These are phyloP conservation scores for Silybum marianum DNA, from an alignment of 129 eudicot genomes.

Conservation along the genomic window DNA sequence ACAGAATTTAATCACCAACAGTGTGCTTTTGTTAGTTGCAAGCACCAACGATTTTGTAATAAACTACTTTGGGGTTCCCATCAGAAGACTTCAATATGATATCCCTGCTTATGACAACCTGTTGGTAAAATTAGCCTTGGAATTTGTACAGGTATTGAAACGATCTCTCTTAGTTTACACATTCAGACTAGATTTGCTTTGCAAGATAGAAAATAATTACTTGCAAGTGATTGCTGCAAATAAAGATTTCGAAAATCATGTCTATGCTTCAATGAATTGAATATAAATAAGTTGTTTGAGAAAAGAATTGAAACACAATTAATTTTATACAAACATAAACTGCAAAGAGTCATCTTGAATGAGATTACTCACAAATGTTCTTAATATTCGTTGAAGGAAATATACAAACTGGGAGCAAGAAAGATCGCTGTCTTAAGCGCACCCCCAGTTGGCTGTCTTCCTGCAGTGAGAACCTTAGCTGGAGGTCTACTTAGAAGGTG, in stretches of 20 bases:
- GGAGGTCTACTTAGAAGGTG: constrained; percentile 51
- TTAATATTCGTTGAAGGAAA: constrained; percentile 32
- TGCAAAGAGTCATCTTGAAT: neutral
- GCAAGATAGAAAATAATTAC: neutral
- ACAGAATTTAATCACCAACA: constrained; percentile 25
- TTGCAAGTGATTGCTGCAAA: no score
- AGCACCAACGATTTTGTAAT: constrained; percentile 61
- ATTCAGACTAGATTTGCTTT: no score
- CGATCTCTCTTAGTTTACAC: neutral
- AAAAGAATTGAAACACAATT: neutral
- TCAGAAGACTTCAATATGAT: constrained; percentile 34
- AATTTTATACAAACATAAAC: neutral
- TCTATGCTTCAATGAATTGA: neutral
- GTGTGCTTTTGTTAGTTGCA: constrained; percentile 38
- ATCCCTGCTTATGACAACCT: constrained; percentile 44
- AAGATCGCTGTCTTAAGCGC: constrained; percentile 52
- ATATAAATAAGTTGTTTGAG: no score
- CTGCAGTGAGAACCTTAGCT: constrained; percentile 54
- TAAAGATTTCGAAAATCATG: no score
- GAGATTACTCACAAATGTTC: neutral
- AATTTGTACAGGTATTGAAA: constrained; percentile 39
- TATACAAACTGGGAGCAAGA: constrained; percentile 57
- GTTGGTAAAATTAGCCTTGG: constrained; percentile 37
- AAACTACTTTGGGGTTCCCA: constrained; percentile 28
- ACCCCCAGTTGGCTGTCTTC: constrained; percentile 74